Percentiles rank a stretch among this genome's conserved stretches.
Conservation (phyloP, 1,139 yeast genomes). For the Blastobotrys arbuscula region DNA sequence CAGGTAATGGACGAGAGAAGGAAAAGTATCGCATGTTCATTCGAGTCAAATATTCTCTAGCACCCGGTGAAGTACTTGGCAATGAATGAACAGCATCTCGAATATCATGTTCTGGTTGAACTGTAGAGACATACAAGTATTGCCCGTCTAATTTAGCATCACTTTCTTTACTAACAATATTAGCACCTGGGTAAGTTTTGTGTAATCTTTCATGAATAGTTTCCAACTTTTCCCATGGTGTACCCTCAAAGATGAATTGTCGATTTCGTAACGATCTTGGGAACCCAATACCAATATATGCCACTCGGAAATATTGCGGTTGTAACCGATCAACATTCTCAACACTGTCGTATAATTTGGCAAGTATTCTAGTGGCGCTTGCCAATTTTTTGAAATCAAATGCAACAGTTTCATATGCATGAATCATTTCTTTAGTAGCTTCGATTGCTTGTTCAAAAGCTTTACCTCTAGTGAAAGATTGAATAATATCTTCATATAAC, state of each 20-base stretch:
- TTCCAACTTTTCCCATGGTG: constrained; percentile 82
- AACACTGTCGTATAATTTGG: constrained; percentile 60
- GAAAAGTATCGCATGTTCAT: constrained; percentile 68
- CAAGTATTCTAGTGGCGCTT: constrained; percentile 62
- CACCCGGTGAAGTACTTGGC: constrained; percentile 25
- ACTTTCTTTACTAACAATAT: constrained; percentile 61
- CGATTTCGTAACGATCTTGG: constrained; percentile 71
- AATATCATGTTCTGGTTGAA: constrained; percentile 56
- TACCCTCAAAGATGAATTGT: constrained; percentile 77
- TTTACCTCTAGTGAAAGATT: constrained; percentile 64
- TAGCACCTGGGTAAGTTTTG: constrained; percentile 77
- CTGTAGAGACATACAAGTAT: constrained; percentile 65
- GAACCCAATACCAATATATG: constrained; percentile 81
- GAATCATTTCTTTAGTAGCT: constrained; percentile 69
- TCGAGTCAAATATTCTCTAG: constrained; percentile 33
- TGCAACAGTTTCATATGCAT: constrained; percentile 66
- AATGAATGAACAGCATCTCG: constrained; percentile 18
- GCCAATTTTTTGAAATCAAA: constrained; percentile 76
- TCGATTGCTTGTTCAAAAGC: constrained; percentile 74
- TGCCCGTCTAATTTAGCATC: constrained; percentile 69
- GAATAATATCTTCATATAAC: constrained; percentile 65
- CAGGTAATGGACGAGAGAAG: constrained; percentile 66
- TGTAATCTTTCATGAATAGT: constrained; percentile 74
- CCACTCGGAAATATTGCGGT: constrained; percentile 75
- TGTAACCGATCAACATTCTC: constrained; percentile 64